Evolutionary conservation across 2,329 filamentous ascomycete genomes (phyloP), one percentile per base, ranked within the genome.

Genomic region (Bipolaris sorokiniana): DNA sequence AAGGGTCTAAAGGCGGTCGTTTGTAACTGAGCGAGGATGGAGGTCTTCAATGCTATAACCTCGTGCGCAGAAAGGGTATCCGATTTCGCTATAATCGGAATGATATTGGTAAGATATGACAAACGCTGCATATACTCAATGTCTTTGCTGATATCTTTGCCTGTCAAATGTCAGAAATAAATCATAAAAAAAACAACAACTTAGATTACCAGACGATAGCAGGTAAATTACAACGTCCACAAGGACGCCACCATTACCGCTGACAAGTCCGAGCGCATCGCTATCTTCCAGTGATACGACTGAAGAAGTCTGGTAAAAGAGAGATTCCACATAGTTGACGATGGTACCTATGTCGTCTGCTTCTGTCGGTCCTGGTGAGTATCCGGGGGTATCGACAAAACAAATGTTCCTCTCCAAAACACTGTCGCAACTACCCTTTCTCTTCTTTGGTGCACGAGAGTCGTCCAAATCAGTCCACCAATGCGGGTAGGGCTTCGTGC

Each of bases 361-460:
- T 38, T 54, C 59, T 20, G 58, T 58, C 79, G 81, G 44, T 81
- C 82, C 62, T 73, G 78, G 62, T 4, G 60, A 79, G 74, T 86
- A 87, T 11, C 88, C 88, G 10, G 89, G 86, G 2, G 90, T 94
- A 77, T 98, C 94, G 56, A 97, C 88, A 72, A 99, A 97, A 75
- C 92, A 97, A 5, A 99, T 78, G 71, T 99, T 99, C 28, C 94
- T 86, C 72, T 98, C 94, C 44, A 98, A 80, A 37, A 97, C 85
- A 20, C 87, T 84, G 62, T 95, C 92, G 7, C 88, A 87, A 49
- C 86, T 79, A 69, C 90, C 94, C 67, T 89, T 78, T 28, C 80
- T 84, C 69, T 87, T 83, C 45, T 84, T 81, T 60, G 85, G 77
- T 48, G 82, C 78, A 23, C 81, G 81, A 55, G 84, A 86, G 59